Evolutionary conservation across 306 rosid species (phyloP), one percentile per base, ranked within the genome.

Genomic region (Rubus parviflorus): DNA sequence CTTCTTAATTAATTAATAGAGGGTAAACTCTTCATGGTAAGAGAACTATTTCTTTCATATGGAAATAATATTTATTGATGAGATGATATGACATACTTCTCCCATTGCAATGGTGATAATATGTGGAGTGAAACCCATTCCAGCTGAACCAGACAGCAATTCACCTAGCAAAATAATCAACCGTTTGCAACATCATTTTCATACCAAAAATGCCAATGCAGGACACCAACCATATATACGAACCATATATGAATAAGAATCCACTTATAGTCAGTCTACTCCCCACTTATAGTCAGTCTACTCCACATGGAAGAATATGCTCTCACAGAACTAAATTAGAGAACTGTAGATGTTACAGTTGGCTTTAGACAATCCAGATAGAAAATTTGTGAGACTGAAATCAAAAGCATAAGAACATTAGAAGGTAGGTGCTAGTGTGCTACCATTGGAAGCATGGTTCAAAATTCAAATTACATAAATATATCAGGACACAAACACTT

Each of bases 41-140:
- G 10, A 38, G 68, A 65, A 30, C 23, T 42, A 41, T 16, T 16
- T 20, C 19, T 45, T 66, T 72, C 67, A 52, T 43, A 54, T 15
- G 38, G 38, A 51, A 72, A 48, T 14, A 68, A 63, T 62, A 40
- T 14, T 57, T 30, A 61, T 20, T 76, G 69, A 70, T 53, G 66
- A 54, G 70, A 65, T 54, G 75, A 16, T 25, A 77, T 41, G 37
- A 16, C 86, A 74, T 89, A 95, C 99, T 85, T 96, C 99, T 89
- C 99, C 97, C 63, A 88, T 49, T 52, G 88, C 94, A 79, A 92
- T 74, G 79, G 89, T 83, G 88, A 96, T 92, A 78, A 96, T 84
- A 85, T 96, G 99, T 40, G 99, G 94, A 58, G 96, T 87, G 80
- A 92, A 92, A 72, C 98, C 97, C 86, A 86, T 91, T 68, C 98